Evolutionary conservation across 2,329 filamentous ascomycete species (phyloP), one percentile per base, ranked within the genome.

Genomic region (Colletotrichum brevisporum): DNA sequence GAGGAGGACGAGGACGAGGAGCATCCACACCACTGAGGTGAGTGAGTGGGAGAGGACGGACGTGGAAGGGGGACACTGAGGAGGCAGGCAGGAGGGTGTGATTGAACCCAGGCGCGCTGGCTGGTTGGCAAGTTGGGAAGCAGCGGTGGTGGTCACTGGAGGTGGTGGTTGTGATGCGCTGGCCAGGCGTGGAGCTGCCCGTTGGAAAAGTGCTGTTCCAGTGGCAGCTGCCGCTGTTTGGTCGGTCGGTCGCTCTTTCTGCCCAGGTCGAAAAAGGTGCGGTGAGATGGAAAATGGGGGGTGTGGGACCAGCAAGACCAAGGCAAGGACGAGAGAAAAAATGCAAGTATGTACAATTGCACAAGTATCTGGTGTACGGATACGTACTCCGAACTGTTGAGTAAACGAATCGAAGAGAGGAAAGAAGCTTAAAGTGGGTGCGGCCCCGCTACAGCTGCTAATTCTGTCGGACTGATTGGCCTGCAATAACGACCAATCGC

Each of bases 391-490:
- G 31, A 10, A 10, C 1, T 36, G 31, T 36, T 36, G 31, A 36
- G 31, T 10, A 36, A 36, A 55, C 50, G 60, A 69, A 69, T 69
- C 55, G 66, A 69, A 58, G 53, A 43, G 50, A 65, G 60, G 53
- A 69, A 66, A 69, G 66, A 69, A 69, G 66, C 54, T 69, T 69
- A 52, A 66, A 60, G 66, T 65, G 66, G 66, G 26, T 52, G 50
- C 50, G 43, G 55, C 43, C 63, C 61, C 41, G 48, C 48, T 47
- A 51, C 45, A 26, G n/a, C 6, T 9, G 31, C 9, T 36, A 2
- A 36, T 24, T 50, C 47, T 15, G n/a, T 50, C 3, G 2, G 31
- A 10, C 10, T 36, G 8, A 36, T 36, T 36, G 31, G 31, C 31
- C 31, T 10, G 31, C 31, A 3, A 36, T 1, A 36, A 36, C 10